Evolutionary conservation across 169 alveolate species (phyloP), one percentile per base, ranked within the genome.

Genomic region (Cryptosporidium bovis): DNA sequence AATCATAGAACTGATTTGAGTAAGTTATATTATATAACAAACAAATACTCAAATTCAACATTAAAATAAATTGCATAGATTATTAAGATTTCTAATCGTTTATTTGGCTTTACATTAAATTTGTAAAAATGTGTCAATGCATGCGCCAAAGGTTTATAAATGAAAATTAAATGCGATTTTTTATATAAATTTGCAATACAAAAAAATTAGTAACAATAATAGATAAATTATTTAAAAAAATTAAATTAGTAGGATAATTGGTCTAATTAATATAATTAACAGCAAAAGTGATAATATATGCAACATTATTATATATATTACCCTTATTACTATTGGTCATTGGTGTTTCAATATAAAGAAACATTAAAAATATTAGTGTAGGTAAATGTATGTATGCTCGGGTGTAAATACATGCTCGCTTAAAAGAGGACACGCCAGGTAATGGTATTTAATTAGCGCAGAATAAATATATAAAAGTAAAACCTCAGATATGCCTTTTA

Each of bases 361-460:
- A 40, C 1, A 40, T 8, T 8, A 40, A 40, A 40, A 40, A 40
- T 40, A 40, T 8, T 40, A 6, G 48, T 40, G 48, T 40, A 40
- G 10, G 48, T 40, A 40, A 29, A 64, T 34, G 64, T 77, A 20
- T 77, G 36, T 60, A 77, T 77, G 87, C 87, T 77, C 87, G 87
- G 64, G 44, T 77, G 33, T 58, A 50, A 77, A 77, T 62, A 27
- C 50, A 77, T 77, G 87, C 87, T 77, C 87, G 87, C 33, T 77
- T 77, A 60, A 77, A 77, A 60, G 87, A 56, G 87, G 87, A 77
- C 87, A 77, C 87, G 87, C 87, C 87, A 56, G 29, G 33, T 20
- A 16, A 16, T n/a, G 29, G 64, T 40, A 40, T 40, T 40, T n/a
- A 53, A 1, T 5, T 53, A 53, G 83, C 68, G 83, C 83, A 69